phyloP scores from a whole-genome alignment of 371 early-diverging fungal genomes.

The Entomophthora muscae region DNA sequence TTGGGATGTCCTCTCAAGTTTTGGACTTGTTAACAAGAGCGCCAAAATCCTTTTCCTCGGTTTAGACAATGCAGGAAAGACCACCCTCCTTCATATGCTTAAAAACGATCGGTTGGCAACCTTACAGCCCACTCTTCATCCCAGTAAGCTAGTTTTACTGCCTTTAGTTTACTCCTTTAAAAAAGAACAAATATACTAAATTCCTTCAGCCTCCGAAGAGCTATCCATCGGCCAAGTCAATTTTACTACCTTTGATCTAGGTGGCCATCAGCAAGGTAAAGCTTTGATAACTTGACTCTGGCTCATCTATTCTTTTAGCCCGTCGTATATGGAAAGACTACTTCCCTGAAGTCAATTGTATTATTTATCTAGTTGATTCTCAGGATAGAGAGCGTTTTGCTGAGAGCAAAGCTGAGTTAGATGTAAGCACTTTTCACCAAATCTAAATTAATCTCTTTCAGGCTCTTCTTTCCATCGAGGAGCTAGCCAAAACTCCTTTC shows the following conservation, averaged over 20 bases:
- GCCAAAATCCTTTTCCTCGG: constrained; percentile 99
- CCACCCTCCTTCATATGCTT: constrained; percentile 97
- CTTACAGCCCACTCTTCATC: constrained; percentile 95
- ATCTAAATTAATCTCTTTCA: constrained; percentile 15
- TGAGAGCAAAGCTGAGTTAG: constrained; percentile 88
- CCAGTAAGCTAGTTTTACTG: constrained; percentile 51
- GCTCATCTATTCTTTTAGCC: constrained; percentile 25
- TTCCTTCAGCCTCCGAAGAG: constrained; percentile 79
- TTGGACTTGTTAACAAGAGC: constrained; percentile 91
- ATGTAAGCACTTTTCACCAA: constrained; percentile 30
- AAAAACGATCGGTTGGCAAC: constrained; percentile 96
- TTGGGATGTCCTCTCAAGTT: constrained; percentile 62
- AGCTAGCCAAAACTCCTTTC: constrained; percentile 81
- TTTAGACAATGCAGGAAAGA: constrained; percentile 99
- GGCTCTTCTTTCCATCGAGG: constrained; percentile 83
- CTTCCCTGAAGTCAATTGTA: constrained; percentile 92
- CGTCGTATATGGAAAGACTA: constrained; percentile 97
- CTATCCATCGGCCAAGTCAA: constrained; percentile 88
- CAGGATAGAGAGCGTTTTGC: constrained; percentile 69
- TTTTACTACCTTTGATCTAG: constrained; percentile 94
- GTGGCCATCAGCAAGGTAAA: constrained; percentile 83
- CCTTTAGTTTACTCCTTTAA: neutral
- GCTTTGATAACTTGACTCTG: neutral
- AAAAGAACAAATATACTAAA: too few species aligned
- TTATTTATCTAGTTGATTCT: constrained; percentile 91